Evolutionary conservation across 345 rosid genomes (phyloP), one percentile per base, ranked within the genome.

Genomic region (Corymbia maculata): DNA sequence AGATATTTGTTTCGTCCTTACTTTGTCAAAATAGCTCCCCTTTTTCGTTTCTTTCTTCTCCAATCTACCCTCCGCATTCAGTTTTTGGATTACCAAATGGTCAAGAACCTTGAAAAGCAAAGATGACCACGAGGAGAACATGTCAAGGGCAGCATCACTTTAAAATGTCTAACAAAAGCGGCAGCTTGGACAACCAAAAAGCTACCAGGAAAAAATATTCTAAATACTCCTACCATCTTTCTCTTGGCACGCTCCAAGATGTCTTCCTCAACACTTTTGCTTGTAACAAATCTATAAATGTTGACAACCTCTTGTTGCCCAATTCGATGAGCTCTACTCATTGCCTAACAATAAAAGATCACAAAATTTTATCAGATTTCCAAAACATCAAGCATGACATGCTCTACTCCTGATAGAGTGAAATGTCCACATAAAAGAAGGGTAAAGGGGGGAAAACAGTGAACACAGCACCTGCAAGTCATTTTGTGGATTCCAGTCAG

Each of bases 271-370:
- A 98, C 98, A 92, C 99, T 98, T 92, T 95, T 98, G 95, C 98
- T 97, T 45, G 98, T 98, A 89, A 97, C 99, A 95, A 98, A 98
- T 92, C 99, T 95, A 92, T 98, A 98, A 86, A 98, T 97, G 91
- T 98, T 98, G 59, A 98, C 99, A 70, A 98, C 99, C 52, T 97
- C 99, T 92, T 95, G 99, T 90, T 98, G 99, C 89, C 99, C 99
- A 91, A 98, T 98, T 93, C 99, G 95, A 90, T 98, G 99, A 89
- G 99, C 99, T 94, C 99, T 97, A 89, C 99, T 98, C 99, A 98
- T 97, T 86, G 99, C 99, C 99, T 98, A 92, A 89, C 85, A 79
- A 91, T 80, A 93, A 87, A 66, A 45, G 51, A 89, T 66, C 52
- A 88, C 42, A 42, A 45, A 15, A 64, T 17, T 51, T 51, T 61